Evolutionary conservation across 768 basidiomycete genomes (phyloP), one percentile per base, ranked within the genome.

Genomic region (Serendipita sp.): DNA sequence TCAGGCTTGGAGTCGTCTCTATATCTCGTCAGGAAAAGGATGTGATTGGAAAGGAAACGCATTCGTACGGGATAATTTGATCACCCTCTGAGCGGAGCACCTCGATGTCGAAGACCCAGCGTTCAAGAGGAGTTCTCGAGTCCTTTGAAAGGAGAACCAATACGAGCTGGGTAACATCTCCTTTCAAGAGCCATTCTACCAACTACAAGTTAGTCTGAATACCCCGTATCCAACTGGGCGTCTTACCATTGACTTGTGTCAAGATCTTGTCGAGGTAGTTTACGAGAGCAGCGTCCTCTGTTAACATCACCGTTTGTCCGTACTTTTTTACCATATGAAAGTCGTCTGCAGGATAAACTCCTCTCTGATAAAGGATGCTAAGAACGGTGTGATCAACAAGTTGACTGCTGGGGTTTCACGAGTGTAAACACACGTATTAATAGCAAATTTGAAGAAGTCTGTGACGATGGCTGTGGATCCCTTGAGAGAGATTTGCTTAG

Each of bases 271-370:
- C 85, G n/a, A 98, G 81, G 72, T 99, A 98, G 71, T 87, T 90
- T 72, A 97, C 91, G 56, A 99, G 77, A 2, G 88, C 88, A 54
- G 93, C 84, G 69, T 99, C 95, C 68, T 93, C 88, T 0, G 94
- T 96, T 4, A 97, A 88, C 30, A 98, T 80, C 63, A 99, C 89
- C 0, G 91, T 93, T 72, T 98, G 86, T 0, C 96, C 95, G 69
- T 97, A 99, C 74, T 98, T 99, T 75, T 98, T 99, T 66, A 99
- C 95, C 91, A 96, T 94, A 72, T 91, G 88, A 73, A 99, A 99
- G 77, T 99, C 96, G 74, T 98, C 96, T 0, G 91, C 86, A 2
- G 96, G 96, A 73, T 98, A 99, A 18, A 99, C 89, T 65, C 91
- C 92, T 48, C 96, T 82, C 76, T 98, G 94, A 76, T 95, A 99